Evolutionary conservation across 2,329 filamentous ascomycete species (phyloP), one percentile per base, ranked within the genome.

Genomic region (Trichoderma koningiopsis): DNA sequence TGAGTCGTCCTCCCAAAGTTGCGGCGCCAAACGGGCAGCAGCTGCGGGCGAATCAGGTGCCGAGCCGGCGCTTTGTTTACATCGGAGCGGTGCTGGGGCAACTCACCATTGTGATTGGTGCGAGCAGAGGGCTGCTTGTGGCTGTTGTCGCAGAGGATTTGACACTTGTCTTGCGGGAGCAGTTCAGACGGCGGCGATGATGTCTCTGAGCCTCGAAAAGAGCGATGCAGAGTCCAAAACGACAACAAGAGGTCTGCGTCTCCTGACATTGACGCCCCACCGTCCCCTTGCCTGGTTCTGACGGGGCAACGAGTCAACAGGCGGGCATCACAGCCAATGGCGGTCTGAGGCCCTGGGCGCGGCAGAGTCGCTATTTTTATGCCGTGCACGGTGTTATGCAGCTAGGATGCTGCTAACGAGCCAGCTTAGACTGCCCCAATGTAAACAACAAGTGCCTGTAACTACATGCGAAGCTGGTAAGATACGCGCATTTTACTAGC

Each of bases 51-150:
- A 69, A 65, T 67, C 61, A 68, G 52, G 37, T 67, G 64, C 67
- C 64, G 55, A 31, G 22, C 40, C 43, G 64, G 57, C 19, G 65
- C 24, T 59, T 67, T 71, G 70, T 71, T 70, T 71, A 70, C 70
- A 66, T 62, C 33, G 64, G 40, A 56, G 22, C 55, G 67, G 67
- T 70, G 70, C 67, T 59, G 68, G 66, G 70, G 70, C 67, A 70
- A 71, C 70, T 71, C 62, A 71, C 70, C 70, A 71, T 71, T 67
- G 67, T 70, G 68, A 67, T 71, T 69, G 47, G 49, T 69, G 66
- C 68, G 27, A 56, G 55, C 35, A 27, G 52, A 24, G 8, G 27
- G 35, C 31, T 59, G 24, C 27, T 43, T 11, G 11, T 35, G 33
- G 33, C 33, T 35, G 33, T 35, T 65, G 57, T 35, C 47, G 43